Evolutionary conservation across 495 filamentous ascomycete species (phyloP).

Genomic region (Penicillium steckii): DNA sequence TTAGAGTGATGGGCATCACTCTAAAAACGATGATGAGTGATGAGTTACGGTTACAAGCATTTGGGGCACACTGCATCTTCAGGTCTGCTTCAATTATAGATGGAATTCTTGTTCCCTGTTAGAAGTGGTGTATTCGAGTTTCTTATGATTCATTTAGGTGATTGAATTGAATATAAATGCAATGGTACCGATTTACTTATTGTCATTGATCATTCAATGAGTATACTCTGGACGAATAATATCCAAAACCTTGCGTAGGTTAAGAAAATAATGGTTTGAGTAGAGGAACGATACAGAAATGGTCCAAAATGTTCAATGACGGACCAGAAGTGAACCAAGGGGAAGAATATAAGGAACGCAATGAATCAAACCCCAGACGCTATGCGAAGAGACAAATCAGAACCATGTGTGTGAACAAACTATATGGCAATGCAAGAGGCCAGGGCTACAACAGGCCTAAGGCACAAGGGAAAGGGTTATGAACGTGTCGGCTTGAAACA

Average conservation of each 20-base stretch:
- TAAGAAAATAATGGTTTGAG: slow-evolving; percentile 7
- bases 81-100: too few species aligned
- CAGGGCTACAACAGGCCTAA: slow-evolving; percentile 3
- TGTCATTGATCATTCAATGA: neutral
- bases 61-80: neutral
- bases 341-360: slow-evolving; percentile 4
- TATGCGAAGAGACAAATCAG: slow-evolving; percentile 42
- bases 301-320: slow-evolving; percentile 8
- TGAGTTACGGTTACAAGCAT: neutral
- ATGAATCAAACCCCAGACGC: slow-evolving; percentile 38
- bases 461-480: neutral
- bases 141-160: too few species aligned
- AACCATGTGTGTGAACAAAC: slow-evolving; percentile 26
- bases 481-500: neutral
- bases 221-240: neutral
- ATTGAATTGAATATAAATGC: neutral
- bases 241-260: neutral
- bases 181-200: neutral
- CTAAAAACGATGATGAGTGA: neutral
- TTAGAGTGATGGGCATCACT: neutral
- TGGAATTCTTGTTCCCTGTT: too few species aligned
- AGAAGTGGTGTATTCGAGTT: too few species aligned
- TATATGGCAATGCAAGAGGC: slow-evolving; percentile 22
- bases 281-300: slow-evolving; percentile 9
- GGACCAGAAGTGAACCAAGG: slow-evolving; percentile 5